Percentiles rank a stretch among this genome's conserved stretches.
Evolutionary conservation across 2,329 filamentous ascomycete species (phyloP).

Genomic region (Pseudogymnoascus sp.): DNA sequence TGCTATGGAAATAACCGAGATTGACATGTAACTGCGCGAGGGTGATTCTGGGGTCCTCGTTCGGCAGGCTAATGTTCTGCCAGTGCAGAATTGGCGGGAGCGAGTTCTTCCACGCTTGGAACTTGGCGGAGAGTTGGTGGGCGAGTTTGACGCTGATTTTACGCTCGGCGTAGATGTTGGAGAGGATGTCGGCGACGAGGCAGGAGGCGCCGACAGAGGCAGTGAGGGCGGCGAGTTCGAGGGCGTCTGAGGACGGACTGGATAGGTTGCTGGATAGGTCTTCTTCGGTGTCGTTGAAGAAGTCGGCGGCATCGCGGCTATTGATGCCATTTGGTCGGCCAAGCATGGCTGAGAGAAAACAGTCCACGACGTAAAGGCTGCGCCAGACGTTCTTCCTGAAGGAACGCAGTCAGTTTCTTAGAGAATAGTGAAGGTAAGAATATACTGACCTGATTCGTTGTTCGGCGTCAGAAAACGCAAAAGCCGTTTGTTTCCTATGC

Average conservation of each 20-base stretch:
- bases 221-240: not conserved
- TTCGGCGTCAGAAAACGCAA: conserved; percentile 42
- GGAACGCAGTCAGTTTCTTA: not conserved
- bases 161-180: conserved; percentile 4
- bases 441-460: conserved; percentile 26
- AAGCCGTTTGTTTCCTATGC: conserved; percentile 52
- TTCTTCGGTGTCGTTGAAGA: not conserved
- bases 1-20: conserved; percentile 53
- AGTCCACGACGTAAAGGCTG: conserved; percentile 57
- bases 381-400: conserved; percentile 54
- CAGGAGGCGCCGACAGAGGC: conserved; percentile 13
- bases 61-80: conserved; percentile 38
- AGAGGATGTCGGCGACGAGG: conserved; percentile 13
- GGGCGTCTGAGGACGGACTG: not conserved
- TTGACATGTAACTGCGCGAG: conserved; percentile 57
- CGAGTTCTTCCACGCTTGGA: conserved; percentile 44
- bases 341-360: conserved; percentile 54
- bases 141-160: conserved; percentile 48
- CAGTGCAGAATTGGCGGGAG: conserved; percentile 43
- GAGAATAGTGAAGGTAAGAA: not conserved
- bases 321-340: conserved; percentile 45
- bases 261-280: not conserved
- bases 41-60: conserved; percentile 39
- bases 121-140: conserved; percentile 48
- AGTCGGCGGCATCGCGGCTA: conserved; percentile 4